Evolutionary conservation across 192 early-diverging fungal species (phyloP), one percentile per base, ranked within the genome.

Genomic region (Coemansia sp.): DNA sequence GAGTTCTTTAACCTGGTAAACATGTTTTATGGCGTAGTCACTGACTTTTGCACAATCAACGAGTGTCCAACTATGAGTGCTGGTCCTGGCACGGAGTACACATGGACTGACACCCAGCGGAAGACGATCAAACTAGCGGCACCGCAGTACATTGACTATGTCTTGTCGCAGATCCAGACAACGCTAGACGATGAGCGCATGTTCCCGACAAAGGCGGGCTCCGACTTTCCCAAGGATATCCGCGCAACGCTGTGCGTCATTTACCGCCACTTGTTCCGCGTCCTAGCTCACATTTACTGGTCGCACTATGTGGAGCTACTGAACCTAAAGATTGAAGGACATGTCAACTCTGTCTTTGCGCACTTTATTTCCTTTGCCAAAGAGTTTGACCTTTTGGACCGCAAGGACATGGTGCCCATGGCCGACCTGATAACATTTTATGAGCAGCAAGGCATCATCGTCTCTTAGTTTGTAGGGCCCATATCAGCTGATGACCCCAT

Each of bases 301-400:
- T 72, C 86, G 11, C 97, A 99, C 75, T 96, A 93, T 66, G 91
- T 91, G 57, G 89, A 92, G 71, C 85, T 99, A 39, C 80, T 97
- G 38, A 90, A 90, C 71, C 75, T 97, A 33, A 86, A 85, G 38
- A 88, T 91, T 46, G 95, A 99, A 69, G 88, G 88, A 0, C 97
- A 99, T 72, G 88, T 97, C 66, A 99, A 99, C 86, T 93, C 97
- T 3, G 83, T 99, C 14, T 96, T 96, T 89, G 94, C 97, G 2
- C 96, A 99, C 70, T 93, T 99, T 76, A 87, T 95, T 39, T 92
- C 92, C 11, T 99, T 99, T 83, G 89, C 89, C 26, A 88, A 88
- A 66, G 95, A 96, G 74, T 99, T 97, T 86, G 95, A 97, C 68
- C 82, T 97, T 38, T 64, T 98, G 42, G 96, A 97, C 58, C 91